Conservation (phyloP, 176 grass and related monocot species). For the Juncus effusus region DNA sequence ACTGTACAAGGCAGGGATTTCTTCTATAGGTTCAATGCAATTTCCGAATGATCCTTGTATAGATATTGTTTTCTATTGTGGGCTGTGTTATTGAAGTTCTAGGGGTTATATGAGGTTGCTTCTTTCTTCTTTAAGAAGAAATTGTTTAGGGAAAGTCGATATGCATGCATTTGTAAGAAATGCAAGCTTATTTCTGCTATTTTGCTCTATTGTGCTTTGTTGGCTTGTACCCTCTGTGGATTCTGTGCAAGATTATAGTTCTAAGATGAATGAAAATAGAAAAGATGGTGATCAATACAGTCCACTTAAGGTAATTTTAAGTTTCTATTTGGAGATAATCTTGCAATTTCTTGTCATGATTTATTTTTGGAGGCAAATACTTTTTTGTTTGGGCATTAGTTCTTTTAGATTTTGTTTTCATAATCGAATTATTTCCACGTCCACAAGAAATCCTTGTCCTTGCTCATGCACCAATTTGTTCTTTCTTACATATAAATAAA, state of each 20-base stretch:
- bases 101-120: conserved; percentile 8
- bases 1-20: conserved; percentile 51
- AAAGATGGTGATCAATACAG: conserved; percentile 22
- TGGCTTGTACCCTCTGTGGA: conserved; percentile 25
- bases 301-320: conserved; percentile 45
- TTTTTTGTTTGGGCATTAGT: not conserved
- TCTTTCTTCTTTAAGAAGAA: conserved; percentile 9
- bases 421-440: not conserved
- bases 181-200: conserved; percentile 22
- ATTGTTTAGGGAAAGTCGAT: conserved; percentile 13
- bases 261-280: conserved; percentile 28
- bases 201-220: conserved; percentile 27
- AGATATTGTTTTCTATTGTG: conserved; percentile 11
- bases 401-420: not conserved
- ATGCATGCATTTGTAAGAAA: conserved; percentile 38
- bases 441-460: not conserved
- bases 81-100: not conserved
- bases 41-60: conserved; percentile 10
- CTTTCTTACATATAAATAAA: not conserved
- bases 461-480: not conserved
- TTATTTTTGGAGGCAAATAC: not conserved
- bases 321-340: not conserved
- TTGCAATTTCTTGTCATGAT: not conserved
- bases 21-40: conserved; percentile 23
- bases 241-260: conserved; percentile 21